phyloP scores from a whole-genome alignment of 306 rosid species.

The Betula pendula region DNA sequence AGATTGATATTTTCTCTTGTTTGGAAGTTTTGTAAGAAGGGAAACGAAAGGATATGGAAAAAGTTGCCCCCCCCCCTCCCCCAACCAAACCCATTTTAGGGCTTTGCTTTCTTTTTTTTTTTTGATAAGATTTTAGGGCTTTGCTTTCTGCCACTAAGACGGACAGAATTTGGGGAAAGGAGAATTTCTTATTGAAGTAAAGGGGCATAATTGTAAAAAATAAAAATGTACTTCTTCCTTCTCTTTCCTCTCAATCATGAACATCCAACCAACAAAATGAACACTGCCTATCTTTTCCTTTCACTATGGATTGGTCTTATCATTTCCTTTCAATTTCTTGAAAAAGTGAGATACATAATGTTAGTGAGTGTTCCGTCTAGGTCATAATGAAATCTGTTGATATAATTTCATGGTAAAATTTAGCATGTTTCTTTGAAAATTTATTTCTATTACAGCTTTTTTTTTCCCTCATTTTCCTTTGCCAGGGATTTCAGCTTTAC shows the following conservation, averaged over 20 bases:
- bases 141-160: neutral
- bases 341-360: neutral
- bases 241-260: neutral
- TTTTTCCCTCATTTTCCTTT: neutral
- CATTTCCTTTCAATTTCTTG: neutral
- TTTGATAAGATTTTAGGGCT: neutral
- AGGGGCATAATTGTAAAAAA: neutral
- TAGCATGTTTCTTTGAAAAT: neutral
- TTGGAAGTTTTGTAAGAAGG: neutral
- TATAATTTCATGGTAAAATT: neutral
- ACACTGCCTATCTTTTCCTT: neutral
- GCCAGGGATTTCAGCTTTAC: neutral
- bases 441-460: slow-evolving; percentile 15
- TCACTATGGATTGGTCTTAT: neutral
- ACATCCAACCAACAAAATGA: neutral
- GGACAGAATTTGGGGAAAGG: neutral
- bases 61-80: no score
- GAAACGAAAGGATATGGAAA: neutral
- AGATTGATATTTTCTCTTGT: neutral
- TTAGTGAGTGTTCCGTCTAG: neutral
- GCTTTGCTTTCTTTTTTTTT: neutral
- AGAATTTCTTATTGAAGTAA: neutral
- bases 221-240: neutral
- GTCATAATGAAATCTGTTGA: neutral
- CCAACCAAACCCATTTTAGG: neutral